phyloP scores from a whole-genome alignment of 2,329 filamentous ascomycete species.

The Cyphellophora europaea region DNA sequence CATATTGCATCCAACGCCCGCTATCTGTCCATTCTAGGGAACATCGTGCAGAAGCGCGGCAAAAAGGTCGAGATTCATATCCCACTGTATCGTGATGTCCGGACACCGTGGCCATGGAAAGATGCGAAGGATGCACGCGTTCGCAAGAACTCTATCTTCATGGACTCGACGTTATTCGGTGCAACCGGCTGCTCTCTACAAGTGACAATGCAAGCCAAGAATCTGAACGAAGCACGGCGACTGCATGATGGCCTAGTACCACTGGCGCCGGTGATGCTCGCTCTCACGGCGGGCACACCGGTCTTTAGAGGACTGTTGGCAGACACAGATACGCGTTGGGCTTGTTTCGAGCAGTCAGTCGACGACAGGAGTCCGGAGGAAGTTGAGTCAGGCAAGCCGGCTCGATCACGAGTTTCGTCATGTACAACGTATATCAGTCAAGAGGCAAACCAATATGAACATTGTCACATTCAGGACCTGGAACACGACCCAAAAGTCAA shows the following conservation, averaged over 20 bases:
- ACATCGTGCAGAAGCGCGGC: slow-evolving; percentile 78
- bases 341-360: slow-evolving; percentile 83
- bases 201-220: slow-evolving; percentile 96
- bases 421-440: slow-evolving; percentile 90
- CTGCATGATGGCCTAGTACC: slow-evolving; percentile 95
- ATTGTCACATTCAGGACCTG: slow-evolving; percentile 81
- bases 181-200: slow-evolving; percentile 98
- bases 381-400: slow-evolving; percentile 64
- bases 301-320: slow-evolving; percentile 95
- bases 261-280: slow-evolving; percentile 80
- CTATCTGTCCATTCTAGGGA: slow-evolving; percentile 85
- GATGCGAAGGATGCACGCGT: slow-evolving; percentile 84
- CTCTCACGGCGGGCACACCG: slow-evolving; percentile 84
- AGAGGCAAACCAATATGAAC: slow-evolving; percentile 70
- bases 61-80: slow-evolving; percentile 94
- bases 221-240: slow-evolving; percentile 80
- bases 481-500: slow-evolving; percentile 82
- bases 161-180: slow-evolving; percentile 98
- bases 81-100: slow-evolving; percentile 79
- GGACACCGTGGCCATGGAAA: slow-evolving; percentile 77
- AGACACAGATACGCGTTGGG: slow-evolving; percentile 93
- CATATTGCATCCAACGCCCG: slow-evolving; percentile 93
- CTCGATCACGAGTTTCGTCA: slow-evolving; percentile 74
- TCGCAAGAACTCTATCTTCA: slow-evolving; percentile 86
- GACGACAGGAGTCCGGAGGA: slow-evolving; percentile 89